phyloP scores from a whole-genome alignment of 1,139 yeast species.

The Scheffersomyces lignicola region DNA sequence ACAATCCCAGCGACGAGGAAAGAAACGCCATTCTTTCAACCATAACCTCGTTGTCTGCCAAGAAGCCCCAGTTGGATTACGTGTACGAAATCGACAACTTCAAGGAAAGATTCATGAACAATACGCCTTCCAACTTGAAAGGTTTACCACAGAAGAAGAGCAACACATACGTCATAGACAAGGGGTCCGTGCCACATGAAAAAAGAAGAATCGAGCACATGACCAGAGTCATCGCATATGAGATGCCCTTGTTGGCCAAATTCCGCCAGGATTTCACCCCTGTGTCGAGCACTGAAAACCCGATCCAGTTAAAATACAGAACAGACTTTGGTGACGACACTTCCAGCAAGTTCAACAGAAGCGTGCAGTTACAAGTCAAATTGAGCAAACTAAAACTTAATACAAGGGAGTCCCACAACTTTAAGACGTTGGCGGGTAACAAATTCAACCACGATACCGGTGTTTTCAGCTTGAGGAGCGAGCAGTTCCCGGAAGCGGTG shows the following conservation, averaged over 20 bases:
- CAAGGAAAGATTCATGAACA: constrained; percentile 46
- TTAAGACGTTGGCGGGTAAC: constrained; percentile 75
- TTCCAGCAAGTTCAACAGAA: constrained; percentile 63
- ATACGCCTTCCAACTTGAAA: constrained; percentile 38
- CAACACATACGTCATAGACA: constrained; percentile 38
- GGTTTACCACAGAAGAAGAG: constrained; percentile 44
- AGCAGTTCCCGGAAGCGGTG: constrained; percentile 70
- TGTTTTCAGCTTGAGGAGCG: constrained; percentile 60
- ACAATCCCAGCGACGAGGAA: constrained; percentile 53
- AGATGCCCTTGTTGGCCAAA: constrained; percentile 80
- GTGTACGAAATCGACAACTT: constrained; percentile 48
- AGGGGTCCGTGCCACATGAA: constrained; percentile 40
- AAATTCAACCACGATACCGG: constrained; percentile 68
- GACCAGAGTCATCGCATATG: constrained; percentile 85
- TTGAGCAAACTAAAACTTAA: constrained; percentile 55
- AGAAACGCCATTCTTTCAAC: constrained; percentile 50
- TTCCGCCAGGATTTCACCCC: constrained; percentile 67
- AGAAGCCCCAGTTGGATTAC: constrained; percentile 41
- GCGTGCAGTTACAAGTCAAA: constrained; percentile 61
- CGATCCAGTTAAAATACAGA: constrained; percentile 68
- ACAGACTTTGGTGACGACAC: constrained; percentile 68
- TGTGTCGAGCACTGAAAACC: constrained; percentile 41
- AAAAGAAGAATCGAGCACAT: constrained; percentile 45
- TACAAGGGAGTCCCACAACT: constrained; percentile 63
- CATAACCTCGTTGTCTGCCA: constrained; percentile 29